Percentiles rank a stretch among this genome's conserved stretches.
Evolutionary conservation across 202 grass and related monocot species (phyloP).

Genomic region (Carex arenaria): DNA sequence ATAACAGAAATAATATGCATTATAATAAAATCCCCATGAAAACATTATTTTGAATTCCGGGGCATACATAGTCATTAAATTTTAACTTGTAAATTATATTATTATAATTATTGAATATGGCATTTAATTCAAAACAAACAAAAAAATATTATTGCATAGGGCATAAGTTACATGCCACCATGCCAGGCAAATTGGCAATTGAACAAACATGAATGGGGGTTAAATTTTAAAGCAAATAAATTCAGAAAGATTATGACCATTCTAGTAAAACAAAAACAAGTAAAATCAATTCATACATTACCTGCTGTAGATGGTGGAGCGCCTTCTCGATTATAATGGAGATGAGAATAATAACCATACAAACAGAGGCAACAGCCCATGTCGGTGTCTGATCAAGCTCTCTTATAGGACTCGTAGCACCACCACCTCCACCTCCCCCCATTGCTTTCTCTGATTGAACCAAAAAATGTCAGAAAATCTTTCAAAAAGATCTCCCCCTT

Average conservation of each 20-base stretch:
- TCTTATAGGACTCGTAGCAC: slow-evolving; percentile 32
- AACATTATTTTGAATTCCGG: neutral
- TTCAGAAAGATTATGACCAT: neutral
- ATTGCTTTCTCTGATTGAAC: slow-evolving; percentile 18
- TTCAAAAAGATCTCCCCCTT: neutral
- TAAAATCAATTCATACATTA: slow-evolving; percentile 7
- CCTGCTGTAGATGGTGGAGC: slow-evolving; percentile 53
- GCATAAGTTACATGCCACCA: neutral
- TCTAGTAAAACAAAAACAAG: neutral
- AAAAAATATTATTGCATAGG: neutral
- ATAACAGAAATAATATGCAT: neutral
- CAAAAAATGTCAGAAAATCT: neutral
- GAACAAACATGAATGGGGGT: neutral
- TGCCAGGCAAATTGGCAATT: neutral
- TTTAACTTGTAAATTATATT: neutral
- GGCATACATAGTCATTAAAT: neutral
- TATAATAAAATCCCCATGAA: neutral
- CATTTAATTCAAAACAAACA: too few relatives aligned
- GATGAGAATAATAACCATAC: slow-evolving; percentile 65
- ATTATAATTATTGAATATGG: too few relatives aligned
- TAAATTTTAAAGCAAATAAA: neutral
- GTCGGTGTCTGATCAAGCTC: slow-evolving; percentile 87
- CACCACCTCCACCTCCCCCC: slow-evolving; percentile 42
- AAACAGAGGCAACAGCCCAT: slow-evolving; percentile 82
- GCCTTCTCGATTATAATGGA: slow-evolving; percentile 79